Percentiles rank a stretch among this genome's conserved stretches.
Conservation (phyloP, 2,329 filamentous ascomycete species). For the Dactylellina parvicollis region DNA sequence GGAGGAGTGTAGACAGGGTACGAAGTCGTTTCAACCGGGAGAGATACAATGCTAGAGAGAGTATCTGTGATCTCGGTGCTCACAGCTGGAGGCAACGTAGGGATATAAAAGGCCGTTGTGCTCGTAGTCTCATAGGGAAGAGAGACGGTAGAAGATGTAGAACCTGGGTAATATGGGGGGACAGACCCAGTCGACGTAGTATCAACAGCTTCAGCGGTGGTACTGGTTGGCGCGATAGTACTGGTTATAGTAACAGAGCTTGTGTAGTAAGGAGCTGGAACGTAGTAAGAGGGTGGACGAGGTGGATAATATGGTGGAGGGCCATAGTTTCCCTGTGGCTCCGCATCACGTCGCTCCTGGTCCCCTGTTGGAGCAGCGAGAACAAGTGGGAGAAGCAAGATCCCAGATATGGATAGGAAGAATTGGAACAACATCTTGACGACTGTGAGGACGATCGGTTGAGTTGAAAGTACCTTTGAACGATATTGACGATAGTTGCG, state of each 20-base stretch:
- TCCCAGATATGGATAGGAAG: constrained; percentile 6
- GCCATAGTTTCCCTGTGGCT: constrained; percentile 29
- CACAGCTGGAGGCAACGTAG: constrained; percentile 1
- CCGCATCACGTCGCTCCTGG: constrained; percentile 36
- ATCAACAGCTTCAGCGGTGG: neutral
- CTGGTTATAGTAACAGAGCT: neutral
- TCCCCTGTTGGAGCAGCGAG: constrained; percentile 23
- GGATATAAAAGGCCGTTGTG: neutral
- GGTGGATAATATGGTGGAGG: constrained; percentile 36
- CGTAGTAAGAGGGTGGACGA: constrained; percentile 38
- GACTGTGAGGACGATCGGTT: neutral
- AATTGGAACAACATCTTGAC: constrained; percentile 26
- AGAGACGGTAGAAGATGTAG: neutral
- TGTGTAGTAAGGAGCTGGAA: constrained; percentile 25
- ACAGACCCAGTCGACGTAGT: neutral
- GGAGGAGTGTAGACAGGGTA: constrained; percentile 12
- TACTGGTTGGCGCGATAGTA: neutral
- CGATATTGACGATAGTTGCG: neutral
- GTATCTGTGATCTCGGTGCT: constrained; percentile 13
- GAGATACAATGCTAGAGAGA: neutral
- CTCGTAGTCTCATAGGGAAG: constrained; percentile 5
- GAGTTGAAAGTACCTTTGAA: neutral
- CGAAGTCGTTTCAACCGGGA: constrained; percentile 10
- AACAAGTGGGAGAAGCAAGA: constrained; percentile 18
- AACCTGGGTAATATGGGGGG: neutral